Conservation (phyloP, 2,329 filamentous ascomycete species). For the Coniella lustricola region DNA sequence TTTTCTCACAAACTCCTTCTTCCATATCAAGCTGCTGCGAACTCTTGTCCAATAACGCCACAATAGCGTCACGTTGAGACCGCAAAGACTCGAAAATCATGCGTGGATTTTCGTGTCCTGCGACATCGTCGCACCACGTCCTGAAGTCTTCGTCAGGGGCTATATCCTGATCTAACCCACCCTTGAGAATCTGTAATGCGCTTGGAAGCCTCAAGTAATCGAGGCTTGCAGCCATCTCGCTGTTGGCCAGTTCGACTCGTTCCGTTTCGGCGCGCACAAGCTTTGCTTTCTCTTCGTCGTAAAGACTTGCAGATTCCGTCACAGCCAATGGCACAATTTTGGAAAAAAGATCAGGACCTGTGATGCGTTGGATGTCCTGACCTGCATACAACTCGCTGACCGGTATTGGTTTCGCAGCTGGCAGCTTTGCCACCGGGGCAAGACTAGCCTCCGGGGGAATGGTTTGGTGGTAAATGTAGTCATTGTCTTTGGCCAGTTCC, state of each 20-base stretch:
- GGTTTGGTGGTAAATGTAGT: slow-evolving; percentile 95
- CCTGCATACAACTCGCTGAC: slow-evolving; percentile 95
- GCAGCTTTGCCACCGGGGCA: slow-evolving; percentile 77
- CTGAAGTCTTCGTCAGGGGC: slow-evolving; percentile 85
- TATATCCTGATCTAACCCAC: slow-evolving; percentile 84
- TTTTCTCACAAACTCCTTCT: slow-evolving; percentile 97
- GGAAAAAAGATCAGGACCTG: slow-evolving; percentile 92
- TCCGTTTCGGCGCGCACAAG: slow-evolving; percentile 89
- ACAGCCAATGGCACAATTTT: slow-evolving; percentile 95
- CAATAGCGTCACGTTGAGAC: slow-evolving; percentile 68
- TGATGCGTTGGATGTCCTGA: slow-evolving; percentile 94
- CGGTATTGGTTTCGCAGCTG: slow-evolving; percentile 92
- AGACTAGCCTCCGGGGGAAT: slow-evolving; percentile 81
- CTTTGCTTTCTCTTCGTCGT: slow-evolving; percentile 98
- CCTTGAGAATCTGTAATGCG: slow-evolving; percentile 85
- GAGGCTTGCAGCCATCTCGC: slow-evolving; percentile 90
- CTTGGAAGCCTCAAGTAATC: slow-evolving; percentile 89
- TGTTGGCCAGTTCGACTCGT: slow-evolving; percentile 83
- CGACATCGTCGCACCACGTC: slow-evolving; percentile 89
- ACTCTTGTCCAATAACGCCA: slow-evolving; percentile 67
- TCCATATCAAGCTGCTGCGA: slow-evolving; percentile 92
- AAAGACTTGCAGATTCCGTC: slow-evolving; percentile 92
- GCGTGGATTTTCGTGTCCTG: slow-evolving; percentile 72
- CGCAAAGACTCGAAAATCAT: slow-evolving; percentile 73
- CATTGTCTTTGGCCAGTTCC: slow-evolving; percentile 82